These are phyloP conservation scores for Kandelia obovata DNA, from an alignment of 345 rosid genomes.

Conservation along the genomic window DNA sequence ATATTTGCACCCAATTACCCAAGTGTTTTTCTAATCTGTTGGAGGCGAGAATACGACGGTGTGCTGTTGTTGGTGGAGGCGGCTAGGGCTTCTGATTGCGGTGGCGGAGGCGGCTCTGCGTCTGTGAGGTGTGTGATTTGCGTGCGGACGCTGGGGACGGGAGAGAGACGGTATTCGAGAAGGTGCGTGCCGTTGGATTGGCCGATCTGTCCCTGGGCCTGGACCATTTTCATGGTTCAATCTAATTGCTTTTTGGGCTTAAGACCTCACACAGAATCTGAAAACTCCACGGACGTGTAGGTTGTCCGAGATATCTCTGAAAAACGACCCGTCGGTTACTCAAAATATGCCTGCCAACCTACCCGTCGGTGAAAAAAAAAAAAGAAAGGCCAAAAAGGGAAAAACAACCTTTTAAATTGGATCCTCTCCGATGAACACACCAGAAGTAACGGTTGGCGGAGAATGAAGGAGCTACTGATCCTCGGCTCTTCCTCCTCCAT, in stretches of 20 bases:
- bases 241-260: background rate
- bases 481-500: slow-evolving; percentile 52
- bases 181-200: background rate
- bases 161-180: slow-evolving; percentile 3
- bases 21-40: background rate
- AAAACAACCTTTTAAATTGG: slow-evolving; percentile 70
- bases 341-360: too few relatives aligned
- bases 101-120: background rate
- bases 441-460: slow-evolving; percentile 36
- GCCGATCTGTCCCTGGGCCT: background rate
- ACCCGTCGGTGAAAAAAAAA: too few relatives aligned
- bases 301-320: too few relatives aligned
- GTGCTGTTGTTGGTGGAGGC: background rate
- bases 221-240: background rate
- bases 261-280: too few relatives aligned
- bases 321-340: too few relatives aligned
- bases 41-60: background rate
- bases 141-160: background rate
- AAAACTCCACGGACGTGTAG: too few relatives aligned
- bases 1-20: background rate
- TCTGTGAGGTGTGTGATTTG: background rate
- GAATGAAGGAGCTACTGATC: slow-evolving; percentile 62
- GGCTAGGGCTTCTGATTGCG: background rate
- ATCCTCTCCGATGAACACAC: slow-evolving; percentile 27
- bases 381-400: background rate